Base-by-base conservation (phyloP, 805 yeast genomes). In the Candida odintsovae region DNA sequence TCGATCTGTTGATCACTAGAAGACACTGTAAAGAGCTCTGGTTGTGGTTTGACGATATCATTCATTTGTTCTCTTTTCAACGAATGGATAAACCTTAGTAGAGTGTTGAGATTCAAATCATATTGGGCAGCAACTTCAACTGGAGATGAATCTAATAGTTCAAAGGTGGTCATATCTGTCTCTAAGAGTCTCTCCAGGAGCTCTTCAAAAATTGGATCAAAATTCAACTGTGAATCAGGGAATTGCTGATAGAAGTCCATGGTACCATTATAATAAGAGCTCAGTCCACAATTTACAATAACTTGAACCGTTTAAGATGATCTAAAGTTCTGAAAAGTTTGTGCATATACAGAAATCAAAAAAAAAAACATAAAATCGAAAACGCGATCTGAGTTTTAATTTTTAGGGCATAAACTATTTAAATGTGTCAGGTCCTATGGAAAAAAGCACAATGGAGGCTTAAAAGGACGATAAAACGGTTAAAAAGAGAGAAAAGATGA, bases 1-100 rank as follows among this genome's bases (percentile, higher is more conserved):
- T 85, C 90, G 1, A 85, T 51, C 6, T 51, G 54, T 1, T 57
- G 60, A 56, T 75, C 81, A 0, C 86, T 86, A 0, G 83, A 71
- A 8, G 85, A 72, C 57, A 80, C 36, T 6, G 11, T 16, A 12
- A 33, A 33, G 11, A 18, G 73, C 28, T 10, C 48, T 26, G 49
- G 20, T 20, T 18, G 36, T 11, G 10, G 22, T 3, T 20, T 13
- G 18, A 39, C 4, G 21, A 47, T 50, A 2, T 9, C 35, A 8
- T n/a, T 16, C 22, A 67, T 57, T 44, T 71, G 75, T 38, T 55
- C 56, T 25, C 31, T 41, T 19, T 47, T 47, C 35, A 47, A 31
- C 23, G 25, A 38, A n/a, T 47, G 50, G 11, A 44, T 22, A 3
- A 47, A 26, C 21, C 43, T 26, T n/a, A 47, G 20, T 20, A 47